Percentiles rank a stretch among this genome's conserved stretches.
Evolutionary conservation across 164 flowering plant species (phyloP).

Genomic region (Brasenia schreberi): DNA sequence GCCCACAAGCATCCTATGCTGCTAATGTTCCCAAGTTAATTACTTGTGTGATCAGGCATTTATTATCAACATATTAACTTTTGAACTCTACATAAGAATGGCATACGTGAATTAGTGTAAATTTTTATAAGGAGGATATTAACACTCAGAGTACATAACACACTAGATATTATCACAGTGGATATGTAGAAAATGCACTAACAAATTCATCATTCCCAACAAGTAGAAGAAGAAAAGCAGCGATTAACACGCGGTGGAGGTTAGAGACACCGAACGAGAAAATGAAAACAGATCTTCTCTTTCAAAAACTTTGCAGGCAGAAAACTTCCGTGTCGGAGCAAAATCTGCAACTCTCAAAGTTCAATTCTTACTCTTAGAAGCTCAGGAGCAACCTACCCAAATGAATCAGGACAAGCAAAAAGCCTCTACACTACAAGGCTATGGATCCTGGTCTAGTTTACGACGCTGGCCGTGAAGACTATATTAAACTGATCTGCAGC

Average conservation of each 20-base stretch:
- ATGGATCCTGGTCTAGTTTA: constrained; percentile 61
- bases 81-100: no score
- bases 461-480: constrained; percentile 28
- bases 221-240: no score
- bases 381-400: neutral
- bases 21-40: no score
- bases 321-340: neutral
- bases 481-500: constrained; percentile 39
- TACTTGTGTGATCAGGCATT: no score
- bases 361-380: neutral
- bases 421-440: constrained; percentile 26
- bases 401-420: neutral
- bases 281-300: neutral
- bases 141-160: no score
- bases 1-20: no score
- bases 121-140: no score
- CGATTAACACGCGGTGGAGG: neutral
- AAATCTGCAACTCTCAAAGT: neutral
- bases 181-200: no score
- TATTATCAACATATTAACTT: no score
- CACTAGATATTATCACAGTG: no score
- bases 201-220: no score
- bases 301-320: neutral
- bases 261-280: neutral
- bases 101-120: no score